phyloP scores from a whole-genome alignment of 1,284 basidiomycete genomes.

The Pseudozyma sp. region DNA sequence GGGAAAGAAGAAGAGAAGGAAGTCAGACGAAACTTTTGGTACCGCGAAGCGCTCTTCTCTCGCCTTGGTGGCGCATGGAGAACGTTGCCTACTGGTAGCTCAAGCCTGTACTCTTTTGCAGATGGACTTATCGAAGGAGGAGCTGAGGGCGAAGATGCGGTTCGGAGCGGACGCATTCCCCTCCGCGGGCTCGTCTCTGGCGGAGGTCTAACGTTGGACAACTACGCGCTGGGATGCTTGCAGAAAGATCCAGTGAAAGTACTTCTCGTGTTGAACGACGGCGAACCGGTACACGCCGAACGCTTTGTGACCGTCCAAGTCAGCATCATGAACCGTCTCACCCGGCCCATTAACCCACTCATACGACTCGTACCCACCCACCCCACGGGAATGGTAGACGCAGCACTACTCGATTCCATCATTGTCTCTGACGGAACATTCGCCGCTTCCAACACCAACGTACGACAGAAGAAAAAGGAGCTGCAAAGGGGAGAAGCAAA shows the following conservation, averaged over 20 bases:
- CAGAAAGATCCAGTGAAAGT: conserved; percentile 21
- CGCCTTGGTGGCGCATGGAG: conserved; percentile 80
- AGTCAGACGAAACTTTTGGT: conserved; percentile 90
- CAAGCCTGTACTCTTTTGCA: background rate
- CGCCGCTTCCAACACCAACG: background rate
- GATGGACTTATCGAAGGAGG: background rate
- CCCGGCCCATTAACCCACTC: conserved; percentile 22
- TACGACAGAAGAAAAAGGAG: too few relatives aligned
- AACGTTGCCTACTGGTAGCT: conserved; percentile 64
- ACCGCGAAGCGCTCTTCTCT: conserved; percentile 84
- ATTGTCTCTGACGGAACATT: conserved; percentile 33
- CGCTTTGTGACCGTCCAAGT: conserved; percentile 10
- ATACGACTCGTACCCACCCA: conserved; percentile 39
- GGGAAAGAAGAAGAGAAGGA: conserved; percentile 75
- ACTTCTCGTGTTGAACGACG: conserved; percentile 3
- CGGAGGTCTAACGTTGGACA: conserved; percentile 16
- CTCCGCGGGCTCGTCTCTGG: conserved; percentile 18
- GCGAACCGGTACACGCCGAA: conserved; percentile 14
- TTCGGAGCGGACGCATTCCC: conserved; percentile 5
- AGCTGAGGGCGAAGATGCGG: conserved; percentile 1
- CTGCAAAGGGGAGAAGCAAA: conserved; percentile 5
- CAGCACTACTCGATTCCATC: conserved; percentile 10
- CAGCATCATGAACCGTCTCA: conserved; percentile 20
- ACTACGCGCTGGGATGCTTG: conserved; percentile 4
- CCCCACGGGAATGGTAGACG: background rate